A percentile compares a stretch with the other conserved stretches of the same genome.
These are phyloP conservation scores for Candida tallmaniae DNA, from an alignment of 805 yeast species.

Conservation along the genomic window DNA sequence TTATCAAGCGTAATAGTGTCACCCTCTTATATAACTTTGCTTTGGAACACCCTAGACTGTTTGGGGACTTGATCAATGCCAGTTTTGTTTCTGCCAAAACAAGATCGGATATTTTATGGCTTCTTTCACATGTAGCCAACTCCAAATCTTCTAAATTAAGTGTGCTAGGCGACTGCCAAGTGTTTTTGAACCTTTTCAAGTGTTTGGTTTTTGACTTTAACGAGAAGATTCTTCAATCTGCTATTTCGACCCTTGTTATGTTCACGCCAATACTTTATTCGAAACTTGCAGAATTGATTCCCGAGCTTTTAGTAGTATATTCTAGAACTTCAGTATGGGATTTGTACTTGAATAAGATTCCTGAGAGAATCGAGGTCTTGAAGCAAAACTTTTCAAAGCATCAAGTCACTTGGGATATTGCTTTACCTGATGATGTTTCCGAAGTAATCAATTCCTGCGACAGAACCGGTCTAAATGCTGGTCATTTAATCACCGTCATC, in stretches of 20 bases:
- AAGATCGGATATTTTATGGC: slow-evolving; percentile 35
- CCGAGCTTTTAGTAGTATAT: slow-evolving; percentile 41
- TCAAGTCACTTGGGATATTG: slow-evolving; percentile 15
- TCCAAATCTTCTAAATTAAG: slow-evolving; percentile 19
- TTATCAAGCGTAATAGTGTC: slow-evolving; percentile 42
- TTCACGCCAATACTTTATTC: slow-evolving; percentile 40
- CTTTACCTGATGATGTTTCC: slow-evolving; percentile 9
- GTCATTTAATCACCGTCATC: slow-evolving; percentile 42
- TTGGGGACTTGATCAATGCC: slow-evolving; percentile 33
- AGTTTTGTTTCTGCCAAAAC: slow-evolving; percentile 26
- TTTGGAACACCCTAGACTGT: slow-evolving; percentile 27
- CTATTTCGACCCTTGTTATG: slow-evolving; percentile 28
- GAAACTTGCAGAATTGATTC: slow-evolving; percentile 27
- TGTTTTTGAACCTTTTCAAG: slow-evolving; percentile 35
- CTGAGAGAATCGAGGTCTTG: slow-evolving; percentile 10
- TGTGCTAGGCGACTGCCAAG: slow-evolving; percentile 27
- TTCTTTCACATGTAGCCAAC: slow-evolving; percentile 33
- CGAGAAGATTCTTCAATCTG: slow-evolving; percentile 34
- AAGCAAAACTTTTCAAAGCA: neutral
- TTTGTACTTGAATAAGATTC: slow-evolving; percentile 12
- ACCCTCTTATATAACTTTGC: slow-evolving; percentile 41
- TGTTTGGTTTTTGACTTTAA: slow-evolving; percentile 39
- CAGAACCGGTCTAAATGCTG: slow-evolving; percentile 14
- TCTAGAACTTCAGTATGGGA: slow-evolving; percentile 34
- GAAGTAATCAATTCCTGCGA: neutral